A percentile compares a stretch with the other conserved stretches of the same genome.
Conservation (phyloP, 257 asterid genomes). For the Ophiorrhiza pumila region DNA sequence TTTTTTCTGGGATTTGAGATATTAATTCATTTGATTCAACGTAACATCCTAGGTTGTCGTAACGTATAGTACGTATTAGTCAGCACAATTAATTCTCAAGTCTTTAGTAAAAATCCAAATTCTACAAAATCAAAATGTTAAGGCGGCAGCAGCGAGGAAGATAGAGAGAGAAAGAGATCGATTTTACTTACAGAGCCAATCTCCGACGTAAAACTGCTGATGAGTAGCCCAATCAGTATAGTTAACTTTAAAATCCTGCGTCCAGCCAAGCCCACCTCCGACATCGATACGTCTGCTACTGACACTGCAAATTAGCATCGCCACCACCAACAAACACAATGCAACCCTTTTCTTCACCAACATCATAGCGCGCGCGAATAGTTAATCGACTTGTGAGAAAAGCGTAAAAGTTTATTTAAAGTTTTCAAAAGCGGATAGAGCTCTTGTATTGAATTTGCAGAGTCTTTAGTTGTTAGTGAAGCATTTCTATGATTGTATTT, state of each 20-base stretch:
- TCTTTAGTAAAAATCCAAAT: too few relatives aligned
- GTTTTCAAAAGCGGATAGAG: too few relatives aligned
- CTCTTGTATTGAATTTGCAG: too few relatives aligned
- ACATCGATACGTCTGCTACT: slow-evolving; percentile 28
- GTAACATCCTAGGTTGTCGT: too few relatives aligned
- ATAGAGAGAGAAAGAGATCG: neutral
- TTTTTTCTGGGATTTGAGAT: too few relatives aligned
- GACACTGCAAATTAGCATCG: slow-evolving; percentile 26
- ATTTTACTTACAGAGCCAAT: slow-evolving; percentile 50
- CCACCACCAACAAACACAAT: slow-evolving; percentile 19
- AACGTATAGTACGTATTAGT: too few relatives aligned
- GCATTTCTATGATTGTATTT: too few relatives aligned
- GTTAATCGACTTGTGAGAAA: neutral
- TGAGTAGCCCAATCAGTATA: slow-evolving; percentile 57
- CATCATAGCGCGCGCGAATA: neutral
- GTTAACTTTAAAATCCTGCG: slow-evolving; percentile 39
- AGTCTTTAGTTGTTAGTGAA: too few relatives aligned
- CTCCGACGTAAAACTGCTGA: slow-evolving; percentile 47
- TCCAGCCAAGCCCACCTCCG: slow-evolving; percentile 51
- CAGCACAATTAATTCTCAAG: too few relatives aligned
- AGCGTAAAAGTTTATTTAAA: neutral
- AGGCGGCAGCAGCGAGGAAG: too few relatives aligned
- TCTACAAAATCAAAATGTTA: too few relatives aligned
- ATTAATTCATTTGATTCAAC: too few relatives aligned
- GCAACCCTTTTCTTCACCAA: slow-evolving; percentile 1